Base-by-base conservation (phyloP, 1,284 basidiomycete genomes). In the Vanrija sp. region DNA sequence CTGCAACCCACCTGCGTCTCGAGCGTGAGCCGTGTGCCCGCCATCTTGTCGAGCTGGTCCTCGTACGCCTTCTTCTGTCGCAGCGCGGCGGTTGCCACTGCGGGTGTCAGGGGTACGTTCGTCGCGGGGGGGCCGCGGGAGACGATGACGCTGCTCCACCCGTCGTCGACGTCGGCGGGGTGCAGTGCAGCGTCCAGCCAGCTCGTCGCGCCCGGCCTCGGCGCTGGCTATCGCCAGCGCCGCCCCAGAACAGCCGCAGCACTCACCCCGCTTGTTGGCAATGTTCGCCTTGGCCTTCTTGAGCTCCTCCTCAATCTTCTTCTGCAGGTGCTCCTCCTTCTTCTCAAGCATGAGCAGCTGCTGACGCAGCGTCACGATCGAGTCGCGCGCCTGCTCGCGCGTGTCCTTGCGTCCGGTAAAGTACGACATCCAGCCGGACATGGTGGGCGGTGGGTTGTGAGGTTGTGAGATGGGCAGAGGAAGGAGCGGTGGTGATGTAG, bases 301-400 rank as follows among this genome's bases (percentile, higher is more conserved):
- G 66, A 85, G 68, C 73, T 98, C 95, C 59, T 97, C 93, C 41
- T 96, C 92, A 65, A 98, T 92, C 85, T 96, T 94, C 83, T 90
- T 93, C 81, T 89, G 86, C 61, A 98, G 80, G 77, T 90, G 82
- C 77, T 98, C 94, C 80, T 98, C 96, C 81, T 97, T 97, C 89
- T 98, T 99, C 83, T 98, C 93, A 64, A 98, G 86, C 85, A 97
- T 88, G 76, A 94, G 84, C 59, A 94, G 82, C 72, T 93, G 88
- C 76, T 91, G 85, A 66, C 92, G 83, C 64, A 95, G 80, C 31
- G 79, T 81, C 56, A 95, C 87, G 72, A 95, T 95, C 45, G 92
- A 88, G 71, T 92, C 88, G 65, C 89, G 82, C 35, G 89, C 85
- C 35, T 83, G 80, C 74, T 86, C 83, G 73, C 88, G 88, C 31